Base-by-base conservation (phyloP, 2,329 filamentous ascomycete genomes). In the Pseudovirgaria hyperparasitica region DNA sequence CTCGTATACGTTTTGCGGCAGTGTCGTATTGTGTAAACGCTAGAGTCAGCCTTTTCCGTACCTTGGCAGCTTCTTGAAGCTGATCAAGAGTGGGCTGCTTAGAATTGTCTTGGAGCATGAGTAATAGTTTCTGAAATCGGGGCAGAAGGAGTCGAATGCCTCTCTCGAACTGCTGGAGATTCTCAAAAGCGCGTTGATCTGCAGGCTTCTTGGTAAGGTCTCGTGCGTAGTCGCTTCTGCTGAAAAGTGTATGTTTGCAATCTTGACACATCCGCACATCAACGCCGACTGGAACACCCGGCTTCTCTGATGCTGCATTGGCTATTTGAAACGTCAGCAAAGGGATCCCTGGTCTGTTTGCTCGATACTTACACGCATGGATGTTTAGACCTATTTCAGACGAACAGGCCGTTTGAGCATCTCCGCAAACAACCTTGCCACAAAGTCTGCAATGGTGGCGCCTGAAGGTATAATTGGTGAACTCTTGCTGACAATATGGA, bases 401-500 rank as follows among this genome's bases (percentile, higher is more conserved):
- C 1, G 90, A 98, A 52, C 90, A 98, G 4, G 57, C 74, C 1
- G 90, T 98, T 31, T 72, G 68, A 0, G 71, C 71, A 52, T 98
- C 90, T 9, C 84, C 84, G 48, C 90, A 98, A 0, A 98, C 84
- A 0, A 98, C 85, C 22, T 79, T 72, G 4, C 90, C 90, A 44
- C 90, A 98, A 54, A 92, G 77, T 29, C 90, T 72, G 54, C 90
- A 98, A 54, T 98, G 90, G 52, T 96, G 90, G 39, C 90, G 67
- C 42, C 90, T 72, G 45, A 96, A 92, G 2, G 84, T 81, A 69
- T 93, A 96, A 9, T 76, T 79, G 1, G 84, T 79, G 52, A 98
- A 98, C 30, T 93, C 84, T 44, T 98, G 90, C 46, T 92, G 82
- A 44, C 90, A 98, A 46, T 93, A 93, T 0, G 90, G 90, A 47